Conservation (phyloP, 768 basidiomycete genomes). For the Chalciporus pseudorubinellus region DNA sequence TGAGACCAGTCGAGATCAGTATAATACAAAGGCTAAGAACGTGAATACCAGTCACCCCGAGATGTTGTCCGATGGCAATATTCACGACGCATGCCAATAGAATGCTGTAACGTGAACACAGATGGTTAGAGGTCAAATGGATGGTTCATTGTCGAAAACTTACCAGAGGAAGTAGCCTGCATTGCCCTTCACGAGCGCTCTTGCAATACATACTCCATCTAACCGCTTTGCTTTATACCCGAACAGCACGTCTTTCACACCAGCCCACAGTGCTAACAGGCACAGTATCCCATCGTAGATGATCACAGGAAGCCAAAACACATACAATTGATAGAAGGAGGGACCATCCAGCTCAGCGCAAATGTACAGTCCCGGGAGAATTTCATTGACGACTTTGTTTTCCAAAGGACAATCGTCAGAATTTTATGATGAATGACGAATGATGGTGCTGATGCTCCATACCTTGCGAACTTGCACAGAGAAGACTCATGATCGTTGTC, state of each 20-base stretch:
- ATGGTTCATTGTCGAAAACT: background rate
- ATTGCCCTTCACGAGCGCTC: constrained; percentile 12
- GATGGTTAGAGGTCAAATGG: background rate
- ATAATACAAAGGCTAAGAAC: background rate
- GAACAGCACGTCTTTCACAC: background rate
- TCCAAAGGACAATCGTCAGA: background rate
- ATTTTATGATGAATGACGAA: no score
- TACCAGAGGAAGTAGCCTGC: constrained; percentile 17
- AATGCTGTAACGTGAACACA: constrained; percentile 6
- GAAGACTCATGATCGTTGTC: constrained; percentile 1
- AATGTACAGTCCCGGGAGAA: background rate
- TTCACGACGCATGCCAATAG: constrained; percentile 5
- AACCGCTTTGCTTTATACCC: background rate
- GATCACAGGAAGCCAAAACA: constrained; percentile 9
- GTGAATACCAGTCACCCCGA: constrained; percentile 2
- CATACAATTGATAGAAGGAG: background rate
- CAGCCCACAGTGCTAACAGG: constrained; percentile 5
- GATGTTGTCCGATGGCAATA: background rate
- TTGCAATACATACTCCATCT: constrained; percentile 3
- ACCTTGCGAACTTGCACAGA: background rate
- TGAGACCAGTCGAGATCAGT: background rate
- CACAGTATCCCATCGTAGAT: constrained; percentile 8
- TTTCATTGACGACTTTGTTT: constrained; percentile 9
- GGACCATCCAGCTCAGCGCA: background rate
- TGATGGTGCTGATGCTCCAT: no score